phyloP scores from a whole-genome alignment of 805 yeast species.

The Candida anglica region DNA sequence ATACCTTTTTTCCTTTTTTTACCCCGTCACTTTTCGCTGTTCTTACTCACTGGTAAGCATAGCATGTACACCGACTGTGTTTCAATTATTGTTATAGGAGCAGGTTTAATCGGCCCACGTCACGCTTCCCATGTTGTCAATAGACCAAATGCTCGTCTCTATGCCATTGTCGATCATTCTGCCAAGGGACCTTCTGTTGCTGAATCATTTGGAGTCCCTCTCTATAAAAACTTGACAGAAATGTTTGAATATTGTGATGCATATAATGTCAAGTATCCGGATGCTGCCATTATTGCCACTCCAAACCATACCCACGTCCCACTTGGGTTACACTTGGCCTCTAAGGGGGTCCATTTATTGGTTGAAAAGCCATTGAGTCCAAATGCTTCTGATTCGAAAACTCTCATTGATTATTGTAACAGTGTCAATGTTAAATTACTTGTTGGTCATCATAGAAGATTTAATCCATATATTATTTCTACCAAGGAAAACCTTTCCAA shows the following conservation, averaged over 20 bases:
- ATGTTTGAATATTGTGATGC: constrained; percentile 19
- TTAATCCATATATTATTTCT: constrained; percentile 35
- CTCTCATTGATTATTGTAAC: constrained; percentile 20
- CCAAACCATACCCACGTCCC: constrained; percentile 37
- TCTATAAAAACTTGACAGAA: constrained; percentile 18
- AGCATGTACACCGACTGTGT: constrained; percentile 3
- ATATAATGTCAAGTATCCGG: constrained; percentile 17
- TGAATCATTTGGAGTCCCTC: constrained; percentile 14
- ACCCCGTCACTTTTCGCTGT: not conserved
- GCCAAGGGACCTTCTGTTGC: constrained; percentile 24
- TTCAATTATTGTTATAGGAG: constrained; percentile 32
- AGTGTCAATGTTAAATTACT: constrained; percentile 22
- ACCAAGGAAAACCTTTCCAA: constrained; percentile 23
- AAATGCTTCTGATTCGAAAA: constrained; percentile 24
- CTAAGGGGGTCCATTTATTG: constrained; percentile 28
- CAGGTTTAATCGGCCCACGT: constrained; percentile 39
- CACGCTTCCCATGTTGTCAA: constrained; percentile 31
- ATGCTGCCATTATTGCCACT: constrained; percentile 37
- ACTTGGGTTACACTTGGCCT: constrained; percentile 26
- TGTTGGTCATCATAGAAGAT: constrained; percentile 39
- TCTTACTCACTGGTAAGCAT: not conserved
- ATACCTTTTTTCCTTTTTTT: not conserved
- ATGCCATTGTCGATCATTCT: constrained; percentile 33
- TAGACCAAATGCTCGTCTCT: constrained; percentile 20
- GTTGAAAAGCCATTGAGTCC: constrained; percentile 37